Percentiles rank a stretch among this genome's conserved stretches.
Conservation (phyloP, 1,139 yeast genomes). For the Hemisphaericaspora lyxosophila region DNA sequence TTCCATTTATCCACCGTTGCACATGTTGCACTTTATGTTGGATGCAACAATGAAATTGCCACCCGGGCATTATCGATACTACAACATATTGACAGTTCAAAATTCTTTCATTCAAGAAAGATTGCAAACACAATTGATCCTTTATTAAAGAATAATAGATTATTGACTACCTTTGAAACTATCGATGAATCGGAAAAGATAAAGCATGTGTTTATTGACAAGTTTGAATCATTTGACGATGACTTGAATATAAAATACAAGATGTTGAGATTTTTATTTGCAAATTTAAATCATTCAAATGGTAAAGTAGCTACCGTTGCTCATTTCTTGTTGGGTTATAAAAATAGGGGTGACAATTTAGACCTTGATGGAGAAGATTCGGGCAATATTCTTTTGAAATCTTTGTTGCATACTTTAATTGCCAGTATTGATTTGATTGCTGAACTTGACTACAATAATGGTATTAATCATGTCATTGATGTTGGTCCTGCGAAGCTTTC, state of each 20-base stretch:
- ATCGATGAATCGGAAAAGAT: constrained; percentile 73
- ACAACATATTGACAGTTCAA: constrained; percentile 47
- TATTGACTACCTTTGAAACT: constrained; percentile 71
- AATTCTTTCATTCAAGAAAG: constrained; percentile 43
- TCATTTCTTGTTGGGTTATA: constrained; percentile 77
- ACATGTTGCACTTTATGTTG: constrained; percentile 69
- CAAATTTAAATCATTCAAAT: constrained; percentile 44
- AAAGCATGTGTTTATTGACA: constrained; percentile 70
- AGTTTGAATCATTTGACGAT: constrained; percentile 50
- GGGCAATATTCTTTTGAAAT: constrained; percentile 51
- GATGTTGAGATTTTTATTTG: constrained; percentile 57
- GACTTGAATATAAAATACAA: constrained; percentile 51
- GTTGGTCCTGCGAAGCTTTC: constrained; percentile 58
- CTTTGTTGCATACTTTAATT: constrained; percentile 51
- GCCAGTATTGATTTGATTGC: constrained; percentile 46
- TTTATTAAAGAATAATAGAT: constrained; percentile 54
- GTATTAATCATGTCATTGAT: constrained; percentile 40
- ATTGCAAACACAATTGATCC: constrained; percentile 31
- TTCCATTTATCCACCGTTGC: constrained; percentile 69
- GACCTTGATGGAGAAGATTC: constrained; percentile 17
- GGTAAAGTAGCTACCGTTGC: constrained; percentile 53
- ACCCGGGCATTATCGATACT: constrained; percentile 54
- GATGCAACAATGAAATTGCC: constrained; percentile 56
- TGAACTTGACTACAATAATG: constrained; percentile 37
- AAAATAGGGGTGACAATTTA: constrained; percentile 34